Conservation (phyloP, 1,284 basidiomycete genomes). For the Heterobasidion parviporum region DNA sequence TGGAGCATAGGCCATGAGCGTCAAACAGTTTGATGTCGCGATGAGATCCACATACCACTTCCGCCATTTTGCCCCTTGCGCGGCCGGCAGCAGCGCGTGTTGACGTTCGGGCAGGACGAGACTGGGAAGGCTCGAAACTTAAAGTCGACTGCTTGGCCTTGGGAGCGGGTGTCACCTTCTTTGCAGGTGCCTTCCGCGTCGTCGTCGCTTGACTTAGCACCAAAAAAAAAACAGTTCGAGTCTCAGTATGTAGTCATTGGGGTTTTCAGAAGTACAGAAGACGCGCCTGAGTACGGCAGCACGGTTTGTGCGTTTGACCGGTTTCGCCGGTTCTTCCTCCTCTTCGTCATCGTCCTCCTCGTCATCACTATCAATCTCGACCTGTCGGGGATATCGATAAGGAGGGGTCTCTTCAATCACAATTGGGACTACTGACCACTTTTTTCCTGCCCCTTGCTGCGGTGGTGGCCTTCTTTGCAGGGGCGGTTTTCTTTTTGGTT, state of each 20-base stretch:
- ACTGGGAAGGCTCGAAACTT: constrained; percentile 42
- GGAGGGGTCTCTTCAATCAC: neutral
- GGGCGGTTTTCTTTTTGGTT: constrained; percentile 7
- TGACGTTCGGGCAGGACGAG: constrained; percentile 36
- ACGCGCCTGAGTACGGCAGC: constrained; percentile 55
- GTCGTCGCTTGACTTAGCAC: constrained; percentile 29
- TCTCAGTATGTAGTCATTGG: constrained; percentile 6
- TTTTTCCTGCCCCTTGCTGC: constrained; percentile 44
- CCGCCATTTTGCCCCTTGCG: constrained; percentile 44
- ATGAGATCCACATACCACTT: constrained; percentile 14
- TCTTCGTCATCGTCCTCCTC: constrained; percentile 51
- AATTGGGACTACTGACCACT: constrained; percentile 22
- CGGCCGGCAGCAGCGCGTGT: constrained; percentile 49
- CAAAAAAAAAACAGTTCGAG: constrained; percentile 5
- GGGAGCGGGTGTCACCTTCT: constrained; percentile 35
- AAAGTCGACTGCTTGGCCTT: constrained; percentile 47
- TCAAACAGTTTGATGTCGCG: neutral
- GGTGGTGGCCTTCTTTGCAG: constrained; percentile 20
- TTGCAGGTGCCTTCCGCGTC: constrained; percentile 53
- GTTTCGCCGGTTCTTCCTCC: constrained; percentile 42
- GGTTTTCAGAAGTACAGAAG: neutral
- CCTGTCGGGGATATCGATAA: neutral
- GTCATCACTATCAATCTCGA: constrained; percentile 43
- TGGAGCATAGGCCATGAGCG: neutral
- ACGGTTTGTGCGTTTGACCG: constrained; percentile 54